A percentile compares a stretch with the other conserved stretches of the same genome.
These are phyloP conservation scores for Prunus persica DNA, from an alignment of 306 rosid species.

Conservation along the genomic window DNA sequence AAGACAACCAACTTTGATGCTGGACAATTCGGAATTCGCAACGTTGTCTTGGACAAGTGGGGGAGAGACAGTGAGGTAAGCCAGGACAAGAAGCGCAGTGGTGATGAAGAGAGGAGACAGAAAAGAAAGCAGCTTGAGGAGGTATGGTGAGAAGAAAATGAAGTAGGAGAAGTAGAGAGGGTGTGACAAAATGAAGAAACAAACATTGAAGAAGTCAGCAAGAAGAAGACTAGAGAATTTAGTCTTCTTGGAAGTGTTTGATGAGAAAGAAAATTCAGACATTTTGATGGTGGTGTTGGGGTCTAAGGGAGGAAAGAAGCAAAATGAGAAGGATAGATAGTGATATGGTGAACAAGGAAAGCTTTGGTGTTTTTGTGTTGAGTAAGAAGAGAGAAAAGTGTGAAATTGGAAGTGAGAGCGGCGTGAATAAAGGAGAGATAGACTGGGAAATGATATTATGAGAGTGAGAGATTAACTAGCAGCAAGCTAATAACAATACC, in stretches of 20 bases:
- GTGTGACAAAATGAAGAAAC: constrained; percentile 67
- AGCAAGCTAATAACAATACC: constrained; percentile 20
- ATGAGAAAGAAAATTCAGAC: constrained; percentile 52
- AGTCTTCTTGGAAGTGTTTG: constrained; percentile 37
- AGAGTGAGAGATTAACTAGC: constrained; percentile 20
- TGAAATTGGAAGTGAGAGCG: constrained; percentile 44
- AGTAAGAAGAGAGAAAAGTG: constrained; percentile 23
- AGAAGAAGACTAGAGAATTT: constrained; percentile 41
- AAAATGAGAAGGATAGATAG: background rate
- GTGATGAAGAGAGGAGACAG: constrained; percentile 84
- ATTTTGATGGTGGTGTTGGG: constrained; percentile 26
- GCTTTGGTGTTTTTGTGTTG: constrained; percentile 15
- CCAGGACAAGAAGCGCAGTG: constrained; percentile 66
- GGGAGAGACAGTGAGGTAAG: constrained; percentile 59
- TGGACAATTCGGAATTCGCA: constrained; percentile 28
- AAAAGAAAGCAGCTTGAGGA: constrained; percentile 69
- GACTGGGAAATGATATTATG: constrained; percentile 32
- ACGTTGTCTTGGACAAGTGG: constrained; percentile 21
- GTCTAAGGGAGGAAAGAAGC: constrained; percentile 23
- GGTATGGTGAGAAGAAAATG: constrained; percentile 78
- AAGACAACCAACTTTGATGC: constrained; percentile 38
- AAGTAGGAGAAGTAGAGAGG: constrained; percentile 87
- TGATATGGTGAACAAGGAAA: constrained; percentile 7
- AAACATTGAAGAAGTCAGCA: constrained; percentile 36
- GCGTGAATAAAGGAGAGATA: constrained; percentile 90